Base-by-base conservation (phyloP, 768 basidiomycete genomes). In the Gymnopilus dilepis region DNA sequence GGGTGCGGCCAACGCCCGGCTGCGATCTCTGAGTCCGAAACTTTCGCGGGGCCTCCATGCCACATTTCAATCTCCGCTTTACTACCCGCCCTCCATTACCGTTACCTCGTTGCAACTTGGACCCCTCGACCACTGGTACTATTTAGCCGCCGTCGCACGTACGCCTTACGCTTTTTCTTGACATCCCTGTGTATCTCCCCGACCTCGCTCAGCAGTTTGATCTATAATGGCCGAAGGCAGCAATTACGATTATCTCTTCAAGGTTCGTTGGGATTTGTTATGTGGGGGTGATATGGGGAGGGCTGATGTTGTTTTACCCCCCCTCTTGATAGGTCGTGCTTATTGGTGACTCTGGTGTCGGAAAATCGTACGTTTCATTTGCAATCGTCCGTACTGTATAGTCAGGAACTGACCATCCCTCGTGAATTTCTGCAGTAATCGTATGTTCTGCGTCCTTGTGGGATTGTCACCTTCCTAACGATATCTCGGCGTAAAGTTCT, bases 221-320 rank as follows among this genome's bases (percentile, higher is more conserved):
- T 53, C 59, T 55, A 64, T 63, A 67, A 97, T 97, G 95, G 76
- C 93, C 59, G 95, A 97, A 84, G 90, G 88, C 69, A 92, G 89
- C 82, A 95, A 95, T 85, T 99, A 97, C 80, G 97, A 98, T 76
- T 99, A 91, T 83, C 89, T 99, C 68, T 98, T 99, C 90, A 98
- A 99, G 87, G 97, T 50, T 50, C 2, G 47, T 96, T 54, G 31
- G 51, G 51, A n/a, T 56, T 42, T 30, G 28, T 13, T 12, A 34
- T 15, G 22, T 19, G 22, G 31, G 9, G 21, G 26, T 37, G 26
- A 33, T 5, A 50, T 56, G 34, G 34, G 33, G 43, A 47, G 47
- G n/a, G 30, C 41, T 64, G 38, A 71, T 52, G 41, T 64, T 37
- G 34, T 21, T 58, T 33, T 58, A 33, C 55, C 47, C 28, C 47